These are phyloP conservation scores for Xerocomellus intermedius DNA, from an alignment of 768 basidiomycete genomes.

Conservation along the genomic window DNA sequence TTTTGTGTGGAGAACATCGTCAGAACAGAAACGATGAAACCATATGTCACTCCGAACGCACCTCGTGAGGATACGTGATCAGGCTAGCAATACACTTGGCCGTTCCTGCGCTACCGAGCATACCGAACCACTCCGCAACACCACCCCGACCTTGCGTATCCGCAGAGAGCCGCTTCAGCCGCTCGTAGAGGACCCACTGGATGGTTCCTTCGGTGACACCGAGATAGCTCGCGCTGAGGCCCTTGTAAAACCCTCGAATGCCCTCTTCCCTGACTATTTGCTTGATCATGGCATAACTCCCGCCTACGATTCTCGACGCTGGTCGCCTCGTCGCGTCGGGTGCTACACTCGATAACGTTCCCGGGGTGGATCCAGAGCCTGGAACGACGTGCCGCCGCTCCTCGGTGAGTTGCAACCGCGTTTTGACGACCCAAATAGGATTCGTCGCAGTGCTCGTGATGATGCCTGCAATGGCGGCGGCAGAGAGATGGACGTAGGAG, in stretches of 20 bases:
- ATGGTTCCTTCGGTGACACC: slow-evolving; percentile 96
- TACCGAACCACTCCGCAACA: slow-evolving; percentile 67
- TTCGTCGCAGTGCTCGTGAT: slow-evolving; percentile 90
- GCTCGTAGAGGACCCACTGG: slow-evolving; percentile 96
- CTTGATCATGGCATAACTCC: slow-evolving; percentile 61
- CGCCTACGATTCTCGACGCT: slow-evolving; percentile 40
- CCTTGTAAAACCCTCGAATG: slow-evolving; percentile 88
- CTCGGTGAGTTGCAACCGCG: slow-evolving; percentile 77
- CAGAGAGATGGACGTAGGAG: slow-evolving; percentile 77
- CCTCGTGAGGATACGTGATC: slow-evolving; percentile 98
- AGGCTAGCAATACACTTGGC: slow-evolving; percentile 93
- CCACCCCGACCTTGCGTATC: slow-evolving; percentile 56
- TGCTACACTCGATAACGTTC: background rate
- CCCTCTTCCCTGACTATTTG: slow-evolving; percentile 82
- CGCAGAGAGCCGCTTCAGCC: slow-evolving; percentile 70
- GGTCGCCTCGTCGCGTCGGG: slow-evolving; percentile 7
- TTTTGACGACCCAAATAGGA: slow-evolving; percentile 99
- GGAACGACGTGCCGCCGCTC: slow-evolving; percentile 20
- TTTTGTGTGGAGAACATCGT: slow-evolving; percentile 27
- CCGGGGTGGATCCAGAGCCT: background rate
- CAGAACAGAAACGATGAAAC: background rate
- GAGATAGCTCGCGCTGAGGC: slow-evolving; percentile 89
- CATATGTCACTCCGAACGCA: slow-evolving; percentile 33
- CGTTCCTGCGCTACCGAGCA: slow-evolving; percentile 87
- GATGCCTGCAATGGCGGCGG: slow-evolving; percentile 86